phyloP scores from a whole-genome alignment of 129 eudicot species.

The Tagetes patula region DNA sequence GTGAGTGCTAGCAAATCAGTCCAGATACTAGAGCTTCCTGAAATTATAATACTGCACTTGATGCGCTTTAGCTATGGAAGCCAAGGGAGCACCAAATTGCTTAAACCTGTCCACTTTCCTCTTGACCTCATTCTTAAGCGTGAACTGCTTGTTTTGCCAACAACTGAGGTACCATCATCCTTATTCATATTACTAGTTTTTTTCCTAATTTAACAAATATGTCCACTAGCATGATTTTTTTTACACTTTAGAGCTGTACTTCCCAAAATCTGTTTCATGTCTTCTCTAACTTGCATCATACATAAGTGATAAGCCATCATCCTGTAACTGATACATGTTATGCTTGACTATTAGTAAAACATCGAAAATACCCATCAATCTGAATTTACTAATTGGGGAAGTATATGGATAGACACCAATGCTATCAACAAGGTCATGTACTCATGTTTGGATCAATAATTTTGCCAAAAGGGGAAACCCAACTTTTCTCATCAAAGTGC shows the following conservation, averaged over 20 bases:
- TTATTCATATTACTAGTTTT: background rate
- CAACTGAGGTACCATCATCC: slow-evolving; percentile 52
- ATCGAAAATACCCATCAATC: background rate
- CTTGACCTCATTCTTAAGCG: slow-evolving; percentile 58
- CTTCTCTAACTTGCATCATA: background rate
- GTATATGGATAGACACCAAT: background rate
- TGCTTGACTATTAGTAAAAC: slow-evolving; percentile 4
- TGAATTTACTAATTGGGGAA: background rate
- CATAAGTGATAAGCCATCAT: background rate
- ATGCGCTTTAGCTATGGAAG: slow-evolving; percentile 86
- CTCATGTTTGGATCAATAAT: background rate
- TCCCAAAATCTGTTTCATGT: background rate
- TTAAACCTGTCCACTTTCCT: slow-evolving; percentile 68
- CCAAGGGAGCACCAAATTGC: slow-evolving; percentile 79
- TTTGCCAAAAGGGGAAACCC: background rate
- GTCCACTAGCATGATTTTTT: background rate
- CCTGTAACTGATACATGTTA: too few species aligned
- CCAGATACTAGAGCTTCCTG: slow-evolving; percentile 63
- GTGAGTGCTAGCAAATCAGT: slow-evolving; percentile 85
- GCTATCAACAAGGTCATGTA: slow-evolving; percentile 5
- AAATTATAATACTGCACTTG: slow-evolving; percentile 73
- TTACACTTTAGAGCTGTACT: slow-evolving; percentile 1
- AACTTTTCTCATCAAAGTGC: background rate
- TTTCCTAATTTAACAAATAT: background rate
- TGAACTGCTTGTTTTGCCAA: slow-evolving; percentile 56